These are phyloP conservation scores for Spirogloea muscicola DNA, from an alignment of 139 green algal genomes.

Conservation along the genomic window DNA sequence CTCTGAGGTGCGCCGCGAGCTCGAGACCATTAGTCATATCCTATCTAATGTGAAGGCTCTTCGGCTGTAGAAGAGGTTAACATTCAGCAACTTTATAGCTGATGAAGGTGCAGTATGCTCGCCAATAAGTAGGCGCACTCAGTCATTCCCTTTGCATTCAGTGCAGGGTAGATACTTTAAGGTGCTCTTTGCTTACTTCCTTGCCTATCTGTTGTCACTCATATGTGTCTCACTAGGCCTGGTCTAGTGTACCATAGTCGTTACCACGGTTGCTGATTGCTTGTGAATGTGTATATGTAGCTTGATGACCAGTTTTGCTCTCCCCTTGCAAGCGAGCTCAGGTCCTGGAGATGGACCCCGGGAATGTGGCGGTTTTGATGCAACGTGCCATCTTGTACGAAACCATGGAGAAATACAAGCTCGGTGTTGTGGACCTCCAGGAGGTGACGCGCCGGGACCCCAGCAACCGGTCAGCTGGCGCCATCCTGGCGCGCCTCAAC, in stretches of 20 bases:
- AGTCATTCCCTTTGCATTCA: too few species aligned
- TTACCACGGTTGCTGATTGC: not conserved
- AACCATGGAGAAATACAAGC: conserved; percentile 47
- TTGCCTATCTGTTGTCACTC: not conserved
- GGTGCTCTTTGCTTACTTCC: not conserved
- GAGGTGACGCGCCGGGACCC: conserved; percentile 20
- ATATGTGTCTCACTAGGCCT: not conserved
- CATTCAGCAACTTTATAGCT: too few species aligned
- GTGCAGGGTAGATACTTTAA: not conserved
- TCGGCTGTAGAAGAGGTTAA: too few species aligned
- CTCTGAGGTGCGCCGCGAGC: conserved; percentile 22
- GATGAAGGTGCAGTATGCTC: too few species aligned
- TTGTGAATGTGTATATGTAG: conserved; percentile 24
- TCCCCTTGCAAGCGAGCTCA: conserved; percentile 6
- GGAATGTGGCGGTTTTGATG: conserved; percentile 23
- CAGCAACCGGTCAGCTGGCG: not conserved
- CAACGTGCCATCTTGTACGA: conserved; percentile 29
- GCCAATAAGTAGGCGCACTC: too few species aligned
- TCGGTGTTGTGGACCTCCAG: conserved; percentile 5
- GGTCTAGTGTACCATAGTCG: too few species aligned
- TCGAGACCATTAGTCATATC: too few species aligned
- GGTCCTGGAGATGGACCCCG: conserved; percentile 24
- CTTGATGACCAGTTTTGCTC: too few species aligned
- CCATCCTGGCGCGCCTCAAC: conserved; percentile 7
- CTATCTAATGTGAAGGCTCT: too few species aligned